A percentile compares a stretch with the other conserved stretches of the same genome.
Evolutionary conservation across 148 eudicot species (phyloP).

Genomic region (Linanthus parryae): DNA sequence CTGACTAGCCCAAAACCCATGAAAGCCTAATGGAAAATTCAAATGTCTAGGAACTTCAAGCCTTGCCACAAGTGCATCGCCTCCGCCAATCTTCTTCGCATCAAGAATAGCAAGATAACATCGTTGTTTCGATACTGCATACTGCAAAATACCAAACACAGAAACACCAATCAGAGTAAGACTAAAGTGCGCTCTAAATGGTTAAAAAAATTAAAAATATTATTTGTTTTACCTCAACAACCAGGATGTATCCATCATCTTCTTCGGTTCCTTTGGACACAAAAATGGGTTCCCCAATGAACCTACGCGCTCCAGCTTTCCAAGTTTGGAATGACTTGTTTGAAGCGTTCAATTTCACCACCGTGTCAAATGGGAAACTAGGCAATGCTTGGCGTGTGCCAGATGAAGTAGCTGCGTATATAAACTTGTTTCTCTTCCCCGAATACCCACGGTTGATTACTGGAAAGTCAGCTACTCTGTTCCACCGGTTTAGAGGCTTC

Average conservation of each 20-base stretch:
- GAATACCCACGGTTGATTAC: constrained; percentile 45
- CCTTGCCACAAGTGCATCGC: constrained; percentile 54
- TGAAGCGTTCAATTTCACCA: constrained; percentile 41
- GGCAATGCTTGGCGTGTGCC: constrained; percentile 55
- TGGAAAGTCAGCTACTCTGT: constrained; percentile 68
- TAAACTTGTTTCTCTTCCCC: constrained; percentile 36
- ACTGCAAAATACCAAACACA: constrained; percentile 32
- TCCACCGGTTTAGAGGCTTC: constrained; percentile 29
- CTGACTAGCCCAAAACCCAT: constrained; percentile 95
- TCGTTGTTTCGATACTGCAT: constrained; percentile 61
- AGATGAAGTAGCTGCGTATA: constrained; percentile 62
- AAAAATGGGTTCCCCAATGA: constrained; percentile 85
- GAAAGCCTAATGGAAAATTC: constrained; percentile 90
- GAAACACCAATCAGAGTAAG: too few species aligned
- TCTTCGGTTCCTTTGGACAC: constrained; percentile 33
- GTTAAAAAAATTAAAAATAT: too few species aligned
- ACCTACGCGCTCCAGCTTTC: constrained; percentile 54
- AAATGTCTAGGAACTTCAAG: constrained; percentile 62
- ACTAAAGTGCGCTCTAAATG: too few species aligned
- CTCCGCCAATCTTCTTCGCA: constrained; percentile 47
- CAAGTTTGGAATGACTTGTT: constrained; percentile 30
- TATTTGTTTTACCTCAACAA: constrained; percentile 88
- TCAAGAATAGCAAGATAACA: constrained; percentile 64
- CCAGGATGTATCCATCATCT: constrained; percentile 75
- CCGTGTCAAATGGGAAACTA: constrained; percentile 78